Base-by-base conservation (phyloP, 1,284 basidiomycete genomes). In the Boletus calvinii region DNA sequence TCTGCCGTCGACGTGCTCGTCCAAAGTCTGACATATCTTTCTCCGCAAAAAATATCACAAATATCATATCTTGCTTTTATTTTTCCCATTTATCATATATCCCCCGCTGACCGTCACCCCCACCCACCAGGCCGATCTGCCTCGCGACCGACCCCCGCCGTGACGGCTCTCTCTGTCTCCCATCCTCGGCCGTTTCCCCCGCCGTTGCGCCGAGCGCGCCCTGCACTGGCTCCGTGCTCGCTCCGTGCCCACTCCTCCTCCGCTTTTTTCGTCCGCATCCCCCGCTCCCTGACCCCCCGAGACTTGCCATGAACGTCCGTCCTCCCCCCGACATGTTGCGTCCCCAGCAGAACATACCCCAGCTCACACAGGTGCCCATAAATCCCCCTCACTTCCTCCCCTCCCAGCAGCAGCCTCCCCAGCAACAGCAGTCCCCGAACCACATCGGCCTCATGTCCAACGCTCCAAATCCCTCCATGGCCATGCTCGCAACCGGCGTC, bases 251-350 rank as follows among this genome's bases (percentile, higher is more conserved):
- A 48, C 42, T 35, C 3, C 46, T 32, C 43, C 31, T 46, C 48
- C 58, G 24, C 49, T 48, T 53, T 53, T 62, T 47, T 48, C 39
- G 42, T 11, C 43, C 50, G 42, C 42, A 44, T 39, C 46, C 41
- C 52, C 50, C 59, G 17, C 53, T 42, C 4, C 50, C 48, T 41
- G 50, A 30, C 52, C 38, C 40, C 47, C 40, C 50, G 31, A 39
- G 32, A 4, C 37, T 45, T 22, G 22, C 32, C 31, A 74, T 73
- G 68, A 74, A 76, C 68, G 59, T 64, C 57, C 78, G 74, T 50
- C 65, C 65, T 34, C 58, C 60, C 48, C 50, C 61, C 56, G 76
- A 79, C 56, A 72, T 81, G 70, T 59, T 81, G 36, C 77, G 77
- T 50, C 2, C 52, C 7, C 70, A 70, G 50, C 69, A 64, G 62